Evolutionary conservation across 257 asterid genomes (phyloP), one percentile per base, ranked within the genome.

Genomic region (Marsdenia floribunda): DNA sequence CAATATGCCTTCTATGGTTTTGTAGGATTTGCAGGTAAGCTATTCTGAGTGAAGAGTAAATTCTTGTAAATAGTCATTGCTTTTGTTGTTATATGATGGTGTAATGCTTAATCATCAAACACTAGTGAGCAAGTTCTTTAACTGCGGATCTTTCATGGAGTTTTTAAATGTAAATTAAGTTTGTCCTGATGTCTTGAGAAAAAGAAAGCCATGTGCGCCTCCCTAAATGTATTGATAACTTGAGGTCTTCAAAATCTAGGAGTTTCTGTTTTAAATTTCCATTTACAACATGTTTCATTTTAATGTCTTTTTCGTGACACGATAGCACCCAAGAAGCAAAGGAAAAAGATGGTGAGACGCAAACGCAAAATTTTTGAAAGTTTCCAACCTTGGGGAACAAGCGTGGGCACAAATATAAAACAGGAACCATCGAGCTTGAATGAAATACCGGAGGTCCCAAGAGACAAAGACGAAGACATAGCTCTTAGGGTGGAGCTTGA

Each of bases 381-480:
- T 49, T 78, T 80, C 59, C 88, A 84, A 70, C 94, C 93, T 8
- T 90, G 97, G 97, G 87, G 95, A 79, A 84, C 78, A 80, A 80
- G 72, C 86, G 80, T 88, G 40, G 77, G 85, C 65, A 74, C 85
- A 54, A 83, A 77, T 58, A 44, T 74, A 52, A 89, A 87, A 74
- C 83, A 74, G 2, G 90, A 88, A 75, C 91, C 85, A 73, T 76
- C 87, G 7, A 59, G 47, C n/a, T 52, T 5, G 44, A 78, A 71
- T 44, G 83, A 76, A 44, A 74, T 60, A 54, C 78, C 46, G 15
- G 81, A 81, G 58, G 77, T 24, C 61, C 72, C 78, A 9, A 59
- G 13, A 54, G 47, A 13, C 68, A 70, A 44, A 7, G 12, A 44
- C 49, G 2, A 44, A 0, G 49, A 77, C 75, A 42, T 40, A 2